Evolutionary conservation across 2,329 filamentous ascomycete species (phyloP).

Genomic region (Arthrobotrys musiformis): DNA sequence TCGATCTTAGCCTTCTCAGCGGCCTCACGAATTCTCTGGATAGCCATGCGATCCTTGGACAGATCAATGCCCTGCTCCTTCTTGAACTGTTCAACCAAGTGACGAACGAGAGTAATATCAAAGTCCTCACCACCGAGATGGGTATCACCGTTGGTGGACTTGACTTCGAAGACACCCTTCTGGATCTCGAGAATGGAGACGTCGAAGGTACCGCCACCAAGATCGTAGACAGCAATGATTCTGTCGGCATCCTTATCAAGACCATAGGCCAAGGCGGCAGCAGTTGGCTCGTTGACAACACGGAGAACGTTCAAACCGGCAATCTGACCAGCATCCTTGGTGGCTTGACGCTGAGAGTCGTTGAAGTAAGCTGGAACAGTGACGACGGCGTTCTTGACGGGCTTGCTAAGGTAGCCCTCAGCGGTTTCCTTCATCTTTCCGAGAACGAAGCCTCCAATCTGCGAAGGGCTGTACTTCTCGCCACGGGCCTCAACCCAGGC

Average conservation of each 20-base stretch:
- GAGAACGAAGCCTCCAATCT: constrained; percentile 94
- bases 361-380: constrained; percentile 99
- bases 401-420: constrained; percentile 89
- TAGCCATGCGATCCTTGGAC: constrained; percentile 92
- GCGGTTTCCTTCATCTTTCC: constrained; percentile 99
- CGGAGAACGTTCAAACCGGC: constrained; percentile 94
- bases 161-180: constrained; percentile 98
- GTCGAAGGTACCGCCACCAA: constrained; percentile 99
- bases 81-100: constrained; percentile 96
- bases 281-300: constrained; percentile 97
- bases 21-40: constrained; percentile 98
- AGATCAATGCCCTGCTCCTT: constrained; percentile 92
- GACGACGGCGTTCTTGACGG: constrained; percentile 93
- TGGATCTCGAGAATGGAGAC: constrained; percentile 97
- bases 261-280: constrained; percentile 93
- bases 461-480: constrained; percentile 97
- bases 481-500: constrained; percentile 94
- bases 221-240: constrained; percentile 94
- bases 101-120: constrained; percentile 91
- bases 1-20: constrained; percentile 99
- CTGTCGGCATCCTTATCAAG: constrained; percentile 93
- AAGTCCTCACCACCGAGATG: constrained; percentile 99
- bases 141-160: constrained; percentile 98
- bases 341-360: constrained; percentile 96
- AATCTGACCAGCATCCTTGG: constrained; percentile 97